Conservation (phyloP, 2,329 filamentous ascomycete genomes). For the Aspergillus ochraceoroseus region DNA sequence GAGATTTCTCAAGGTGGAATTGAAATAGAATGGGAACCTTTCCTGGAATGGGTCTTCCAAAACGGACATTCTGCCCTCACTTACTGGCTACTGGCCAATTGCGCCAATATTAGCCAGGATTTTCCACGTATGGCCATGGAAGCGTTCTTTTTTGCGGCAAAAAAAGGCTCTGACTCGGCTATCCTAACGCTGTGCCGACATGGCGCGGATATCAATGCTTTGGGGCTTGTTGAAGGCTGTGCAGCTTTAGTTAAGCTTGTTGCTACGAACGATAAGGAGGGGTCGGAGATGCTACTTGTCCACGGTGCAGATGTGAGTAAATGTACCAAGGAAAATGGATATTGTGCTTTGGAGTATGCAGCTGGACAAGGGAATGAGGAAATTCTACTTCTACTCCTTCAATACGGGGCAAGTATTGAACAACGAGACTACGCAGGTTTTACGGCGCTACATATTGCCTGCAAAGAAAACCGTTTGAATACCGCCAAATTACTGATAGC, state of each 20-base stretch:
- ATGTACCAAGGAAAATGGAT: not conserved
- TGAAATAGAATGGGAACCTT: slow-evolving; percentile 2
- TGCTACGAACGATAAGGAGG: slow-evolving; percentile 4
- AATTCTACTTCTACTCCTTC: slow-evolving; percentile 3
- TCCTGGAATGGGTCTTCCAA: slow-evolving; percentile 17
- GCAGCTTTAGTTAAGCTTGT: slow-evolving; percentile 18
- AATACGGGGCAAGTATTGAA: slow-evolving; percentile 10
- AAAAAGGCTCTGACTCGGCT: slow-evolving; percentile 10
- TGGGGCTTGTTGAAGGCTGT: slow-evolving; percentile 1
- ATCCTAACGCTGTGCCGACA: slow-evolving; percentile 17
- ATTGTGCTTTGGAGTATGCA: slow-evolving; percentile 13
- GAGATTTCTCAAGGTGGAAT: not conserved
- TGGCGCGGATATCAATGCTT: slow-evolving; percentile 19
- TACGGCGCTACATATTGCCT: slow-evolving; percentile 6
- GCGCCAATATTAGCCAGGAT: slow-evolving; percentile 14
- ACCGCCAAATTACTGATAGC: slow-evolving; percentile 4
- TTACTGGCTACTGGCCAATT: slow-evolving; percentile 20
- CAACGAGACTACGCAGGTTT: not conserved
- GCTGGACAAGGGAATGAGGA: slow-evolving; percentile 14
- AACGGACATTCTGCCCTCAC: slow-evolving; percentile 13
- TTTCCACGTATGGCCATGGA: slow-evolving; percentile 9
- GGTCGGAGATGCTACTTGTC: slow-evolving; percentile 13
- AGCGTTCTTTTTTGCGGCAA: slow-evolving; percentile 15
- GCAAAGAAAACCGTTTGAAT: not conserved
- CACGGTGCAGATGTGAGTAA: slow-evolving; percentile 21